Evolutionary conservation across 108 stramenopile species (phyloP).

Genomic region (Skeletonema menzelii): DNA sequence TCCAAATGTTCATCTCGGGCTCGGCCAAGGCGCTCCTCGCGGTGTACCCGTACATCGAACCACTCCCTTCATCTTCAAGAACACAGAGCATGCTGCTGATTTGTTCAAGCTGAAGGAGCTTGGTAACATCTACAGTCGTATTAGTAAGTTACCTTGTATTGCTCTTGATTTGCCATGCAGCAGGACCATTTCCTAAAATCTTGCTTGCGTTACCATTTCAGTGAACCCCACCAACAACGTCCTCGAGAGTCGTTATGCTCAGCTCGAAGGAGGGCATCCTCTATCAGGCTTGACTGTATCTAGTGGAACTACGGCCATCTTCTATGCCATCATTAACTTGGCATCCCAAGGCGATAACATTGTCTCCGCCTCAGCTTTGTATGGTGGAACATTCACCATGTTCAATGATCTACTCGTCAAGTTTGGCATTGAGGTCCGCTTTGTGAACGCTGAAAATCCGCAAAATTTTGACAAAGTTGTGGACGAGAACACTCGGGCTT

Average conservation of each 20-base stretch:
- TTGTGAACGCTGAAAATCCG: constrained; percentile 74
- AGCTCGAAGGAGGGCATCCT: constrained; percentile 70
- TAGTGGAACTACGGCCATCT: constrained; percentile 70
- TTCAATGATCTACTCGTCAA: constrained; percentile 75
- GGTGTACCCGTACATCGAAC: constrained; percentile 82
- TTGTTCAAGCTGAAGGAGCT: constrained; percentile 86
- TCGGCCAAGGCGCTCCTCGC: constrained; percentile 64
- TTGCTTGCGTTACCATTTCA: no score
- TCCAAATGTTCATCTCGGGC: constrained; percentile 31
- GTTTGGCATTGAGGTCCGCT: constrained; percentile 76
- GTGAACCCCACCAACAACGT: constrained; percentile 34
- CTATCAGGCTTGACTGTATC: constrained; percentile 60
- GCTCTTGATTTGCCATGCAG: no score
- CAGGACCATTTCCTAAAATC: no score
- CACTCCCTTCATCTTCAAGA: constrained; percentile 72
- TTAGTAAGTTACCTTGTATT: no score
- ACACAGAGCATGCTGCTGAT: constrained; percentile 79
- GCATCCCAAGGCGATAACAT: constrained; percentile 85
- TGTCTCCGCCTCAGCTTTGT: constrained; percentile 61
- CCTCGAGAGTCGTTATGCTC: constrained; percentile 63
- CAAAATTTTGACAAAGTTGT: constrained; percentile 44
- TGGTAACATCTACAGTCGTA: constrained; percentile 83
- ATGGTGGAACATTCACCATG: constrained; percentile 80
- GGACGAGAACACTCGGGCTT: constrained; percentile 86
- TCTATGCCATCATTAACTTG: constrained; percentile 78